Conservation (phyloP, 495 filamentous ascomycete genomes). For the Daldinia decipiens region DNA sequence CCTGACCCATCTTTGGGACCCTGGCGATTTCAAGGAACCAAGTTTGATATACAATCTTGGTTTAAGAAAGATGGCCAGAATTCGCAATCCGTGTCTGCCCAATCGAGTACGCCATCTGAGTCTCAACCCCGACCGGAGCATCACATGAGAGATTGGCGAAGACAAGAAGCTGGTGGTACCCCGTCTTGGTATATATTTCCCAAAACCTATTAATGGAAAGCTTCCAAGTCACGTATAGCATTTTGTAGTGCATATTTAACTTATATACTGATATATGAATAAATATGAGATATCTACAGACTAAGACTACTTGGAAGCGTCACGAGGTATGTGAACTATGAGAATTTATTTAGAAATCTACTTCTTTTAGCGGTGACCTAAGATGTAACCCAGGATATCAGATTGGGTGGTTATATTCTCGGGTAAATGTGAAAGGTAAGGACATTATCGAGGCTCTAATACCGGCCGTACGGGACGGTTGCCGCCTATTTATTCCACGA, state of each 20-base stretch:
- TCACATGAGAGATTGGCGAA: constrained; percentile 1
- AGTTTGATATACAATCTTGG: not conserved
- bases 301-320: not conserved
- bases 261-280: not conserved
- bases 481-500: constrained; percentile 19
- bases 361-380: not conserved
- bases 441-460: constrained; percentile 22
- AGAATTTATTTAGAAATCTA: not conserved
- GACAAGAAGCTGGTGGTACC: not conserved
- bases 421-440: constrained; percentile 24
- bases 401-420: constrained; percentile 3
- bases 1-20: not conserved
- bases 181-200: not conserved
- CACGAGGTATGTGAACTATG: not conserved
- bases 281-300: not conserved
- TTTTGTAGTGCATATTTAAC: not conserved
- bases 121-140: not conserved
- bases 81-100: not conserved
- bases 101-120: not conserved
- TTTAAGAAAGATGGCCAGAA: not conserved
- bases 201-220: not conserved
- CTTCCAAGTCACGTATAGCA: not conserved
- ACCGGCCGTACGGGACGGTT: constrained; percentile 31
- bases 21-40: not conserved
- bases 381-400: not conserved